These are phyloP conservation scores for Lachancea waltii DNA, from an alignment of 805 yeast genomes.

Conservation along the genomic window DNA sequence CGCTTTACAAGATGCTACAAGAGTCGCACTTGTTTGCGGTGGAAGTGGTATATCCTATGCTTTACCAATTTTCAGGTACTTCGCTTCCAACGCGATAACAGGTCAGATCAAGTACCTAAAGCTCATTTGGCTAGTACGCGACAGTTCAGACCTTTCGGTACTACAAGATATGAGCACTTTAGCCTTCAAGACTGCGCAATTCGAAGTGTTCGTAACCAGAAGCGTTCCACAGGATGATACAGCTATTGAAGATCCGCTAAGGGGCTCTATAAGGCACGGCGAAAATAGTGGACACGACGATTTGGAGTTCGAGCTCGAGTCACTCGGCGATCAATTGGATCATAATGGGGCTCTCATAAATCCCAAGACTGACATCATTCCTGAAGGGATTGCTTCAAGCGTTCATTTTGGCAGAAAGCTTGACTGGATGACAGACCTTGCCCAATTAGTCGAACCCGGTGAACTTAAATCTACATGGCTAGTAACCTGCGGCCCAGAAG, in stretches of 20 bases:
- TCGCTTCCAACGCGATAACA: slow-evolving; percentile 23
- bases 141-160: slow-evolving; percentile 42
- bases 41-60: slow-evolving; percentile 71
- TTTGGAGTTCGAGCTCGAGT: slow-evolving; percentile 17
- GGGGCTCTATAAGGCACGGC: no score
- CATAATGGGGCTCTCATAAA: slow-evolving; percentile 16
- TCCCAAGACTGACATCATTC: background rate
- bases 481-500: slow-evolving; percentile 28
- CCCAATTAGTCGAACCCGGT: slow-evolving; percentile 16
- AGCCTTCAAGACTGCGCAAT: background rate
- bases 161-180: slow-evolving; percentile 23
- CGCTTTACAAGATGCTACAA: slow-evolving; percentile 44
- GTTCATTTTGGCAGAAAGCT: slow-evolving; percentile 22
- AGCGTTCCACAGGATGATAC: slow-evolving; percentile 9
- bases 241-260: no score
- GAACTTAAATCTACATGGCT: slow-evolving; percentile 23
- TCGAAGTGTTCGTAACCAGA: slow-evolving; percentile 9
- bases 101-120: slow-evolving; percentile 29
- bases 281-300: slow-evolving; percentile 13
- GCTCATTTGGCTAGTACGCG: slow-evolving; percentile 51
- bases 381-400: slow-evolving; percentile 12
- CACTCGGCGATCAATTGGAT: slow-evolving; percentile 13
- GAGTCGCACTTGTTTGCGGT: slow-evolving; percentile 53
- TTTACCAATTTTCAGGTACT: slow-evolving; percentile 43
- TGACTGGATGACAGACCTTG: slow-evolving; percentile 24